These are phyloP conservation scores for Aspergillus hancockii DNA, from an alignment of 495 filamentous ascomycete genomes.

Conservation along the genomic window DNA sequence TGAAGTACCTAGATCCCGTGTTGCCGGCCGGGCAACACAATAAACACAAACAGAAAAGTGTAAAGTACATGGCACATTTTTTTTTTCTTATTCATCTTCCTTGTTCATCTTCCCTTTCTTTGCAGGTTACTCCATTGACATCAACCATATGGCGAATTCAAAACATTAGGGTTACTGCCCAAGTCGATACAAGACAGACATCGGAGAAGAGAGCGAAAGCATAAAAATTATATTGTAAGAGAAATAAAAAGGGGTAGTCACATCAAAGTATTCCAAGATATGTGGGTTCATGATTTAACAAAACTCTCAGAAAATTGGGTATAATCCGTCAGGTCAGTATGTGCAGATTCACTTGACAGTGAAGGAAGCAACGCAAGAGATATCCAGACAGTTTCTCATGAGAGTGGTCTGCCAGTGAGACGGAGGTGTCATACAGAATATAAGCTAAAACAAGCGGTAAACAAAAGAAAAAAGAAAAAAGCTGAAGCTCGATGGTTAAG, in stretches of 20 bases:
- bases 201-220: neutral
- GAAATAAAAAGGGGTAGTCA: neutral
- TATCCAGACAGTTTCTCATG: neutral
- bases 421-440: constrained; percentile 2
- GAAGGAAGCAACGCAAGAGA: neutral
- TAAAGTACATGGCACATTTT: neutral
- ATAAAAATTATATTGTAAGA: neutral
- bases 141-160: neutral
- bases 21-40: neutral
- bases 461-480: neutral
- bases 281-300: constrained; percentile 7
- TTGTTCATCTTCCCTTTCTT: neutral
- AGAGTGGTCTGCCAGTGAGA: constrained; percentile 1
- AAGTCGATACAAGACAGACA: neutral
- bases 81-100: neutral
- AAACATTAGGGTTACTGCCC: neutral
- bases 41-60: neutral
- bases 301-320: constrained; percentile 5
- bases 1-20: neutral
- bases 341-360: constrained; percentile 5
- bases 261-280: neutral
- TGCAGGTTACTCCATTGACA: neutral
- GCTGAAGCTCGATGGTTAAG: neutral
- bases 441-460: neutral
- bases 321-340: constrained; percentile 9